Conservation (phyloP, 2,329 filamentous ascomycete genomes). For the Pezicula radicicola region DNA sequence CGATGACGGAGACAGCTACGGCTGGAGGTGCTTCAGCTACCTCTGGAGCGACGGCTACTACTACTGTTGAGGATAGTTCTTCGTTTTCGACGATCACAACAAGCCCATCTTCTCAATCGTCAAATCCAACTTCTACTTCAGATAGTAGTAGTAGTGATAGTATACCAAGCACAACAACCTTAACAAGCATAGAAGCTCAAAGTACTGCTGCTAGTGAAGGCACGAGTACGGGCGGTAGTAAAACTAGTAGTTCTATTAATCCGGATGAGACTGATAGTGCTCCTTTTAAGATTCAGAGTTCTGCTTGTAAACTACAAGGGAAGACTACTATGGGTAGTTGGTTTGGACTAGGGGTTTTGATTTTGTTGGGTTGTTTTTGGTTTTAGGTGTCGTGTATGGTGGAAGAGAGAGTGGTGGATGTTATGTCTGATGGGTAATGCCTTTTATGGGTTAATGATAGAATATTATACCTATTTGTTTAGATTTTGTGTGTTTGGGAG, state of each 20-base stretch:
- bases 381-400: background rate
- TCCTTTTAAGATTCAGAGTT: conserved; percentile 22
- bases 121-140: conserved; percentile 3
- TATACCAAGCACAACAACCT: conserved; percentile 10
- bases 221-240: conserved; percentile 1
- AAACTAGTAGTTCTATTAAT: conserved; percentile 6
- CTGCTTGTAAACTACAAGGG: background rate
- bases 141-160: conserved; percentile 5
- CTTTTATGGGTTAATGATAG: too few relatives aligned
- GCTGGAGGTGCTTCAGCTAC: conserved; percentile 6
- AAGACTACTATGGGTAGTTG: background rate
- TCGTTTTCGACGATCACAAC: background rate
- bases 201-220: conserved; percentile 8
- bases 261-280: conserved; percentile 20
- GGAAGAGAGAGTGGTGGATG: too few relatives aligned
- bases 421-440: too few relatives aligned
- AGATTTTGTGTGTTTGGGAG: too few relatives aligned
- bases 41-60: conserved; percentile 3
- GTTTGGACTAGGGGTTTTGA: conserved; percentile 6
- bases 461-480: too few relatives aligned
- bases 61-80: background rate
- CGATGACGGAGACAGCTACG: conserved; percentile 17
- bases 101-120: conserved; percentile 1
- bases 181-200: conserved; percentile 5
- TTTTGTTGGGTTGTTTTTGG: conserved; percentile 4